A percentile compares a stretch with the other conserved stretches of the same genome.
Conservation (phyloP, 2,329 filamentous ascomycete species). For the Aspergillus flavus region DNA sequence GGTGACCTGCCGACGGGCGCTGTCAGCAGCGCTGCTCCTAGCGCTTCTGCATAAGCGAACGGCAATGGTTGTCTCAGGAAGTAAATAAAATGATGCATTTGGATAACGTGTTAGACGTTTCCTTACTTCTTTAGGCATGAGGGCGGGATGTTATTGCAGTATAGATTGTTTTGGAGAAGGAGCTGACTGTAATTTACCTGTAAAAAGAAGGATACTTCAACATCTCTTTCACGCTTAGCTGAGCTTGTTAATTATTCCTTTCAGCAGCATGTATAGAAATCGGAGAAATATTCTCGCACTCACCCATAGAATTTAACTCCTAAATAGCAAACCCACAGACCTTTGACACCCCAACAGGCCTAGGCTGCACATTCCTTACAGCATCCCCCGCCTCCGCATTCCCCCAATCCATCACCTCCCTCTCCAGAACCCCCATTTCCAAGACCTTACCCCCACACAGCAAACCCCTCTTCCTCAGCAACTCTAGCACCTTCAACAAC, state of each 20-base stretch:
- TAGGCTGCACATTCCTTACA: constrained; percentile 20
- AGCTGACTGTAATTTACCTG: not conserved
- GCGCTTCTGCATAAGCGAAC: not conserved
- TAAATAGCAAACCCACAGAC: not conserved
- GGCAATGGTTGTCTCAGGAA: not conserved
- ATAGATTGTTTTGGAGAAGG: not conserved
- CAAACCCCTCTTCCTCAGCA: constrained; percentile 12
- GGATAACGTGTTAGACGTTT: not conserved
- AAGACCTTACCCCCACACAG: not conserved
- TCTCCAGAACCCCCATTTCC: constrained; percentile 20
- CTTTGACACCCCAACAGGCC: constrained; percentile 14
- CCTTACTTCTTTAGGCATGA: not conserved
- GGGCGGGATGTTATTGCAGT: not conserved
- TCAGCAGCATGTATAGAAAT: not conserved
- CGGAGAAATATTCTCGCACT: not conserved
- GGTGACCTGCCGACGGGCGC: not conserved
- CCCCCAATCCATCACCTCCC: constrained; percentile 25
- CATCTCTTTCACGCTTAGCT: not conserved
- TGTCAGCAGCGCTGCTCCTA: not conserved
- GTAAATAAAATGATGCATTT: not conserved
- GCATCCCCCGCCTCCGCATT: constrained; percentile 21
- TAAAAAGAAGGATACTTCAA: not conserved
- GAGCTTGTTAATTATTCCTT: not conserved
- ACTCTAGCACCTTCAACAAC: constrained; percentile 20
- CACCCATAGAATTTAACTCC: not conserved